These are phyloP conservation scores for Penicillium odoratum DNA, from an alignment of 495 filamentous ascomycete species.

Conservation along the genomic window DNA sequence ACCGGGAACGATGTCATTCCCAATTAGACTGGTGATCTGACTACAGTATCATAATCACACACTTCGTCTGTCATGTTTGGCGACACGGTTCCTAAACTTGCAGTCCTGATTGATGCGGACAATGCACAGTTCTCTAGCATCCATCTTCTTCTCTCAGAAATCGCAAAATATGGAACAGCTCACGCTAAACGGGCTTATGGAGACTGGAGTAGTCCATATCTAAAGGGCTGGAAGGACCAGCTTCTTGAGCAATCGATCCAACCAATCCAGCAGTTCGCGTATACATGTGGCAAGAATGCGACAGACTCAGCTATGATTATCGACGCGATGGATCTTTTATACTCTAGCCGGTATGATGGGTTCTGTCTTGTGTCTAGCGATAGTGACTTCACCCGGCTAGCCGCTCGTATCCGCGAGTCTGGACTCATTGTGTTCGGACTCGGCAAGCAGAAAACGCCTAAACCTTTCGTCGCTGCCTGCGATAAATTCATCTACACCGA, in stretches of 20 bases:
- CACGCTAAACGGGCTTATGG: not conserved
- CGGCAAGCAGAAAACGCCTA: conserved; percentile 7
- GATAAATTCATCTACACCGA: conserved; percentile 11
- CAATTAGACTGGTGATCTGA: no score
- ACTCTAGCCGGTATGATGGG: not conserved
- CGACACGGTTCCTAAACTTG: no score
- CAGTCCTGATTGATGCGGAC: no score
- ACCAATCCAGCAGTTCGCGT: conserved; percentile 4
- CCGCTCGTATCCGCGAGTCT: conserved; percentile 14
- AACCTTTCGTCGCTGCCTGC: conserved; percentile 12
- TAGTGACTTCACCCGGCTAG: conserved; percentile 3
- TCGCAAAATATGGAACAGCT: not conserved
- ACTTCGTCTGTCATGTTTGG: no score
- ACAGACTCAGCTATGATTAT: conserved; percentile 8
- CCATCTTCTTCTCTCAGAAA: no score
- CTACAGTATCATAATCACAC: no score
- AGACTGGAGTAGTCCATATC: not conserved
- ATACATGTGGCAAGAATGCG: conserved; percentile 3
- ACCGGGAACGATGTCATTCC: no score
- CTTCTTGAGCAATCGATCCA: not conserved
- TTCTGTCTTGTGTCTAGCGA: not conserved
- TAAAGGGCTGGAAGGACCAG: not conserved
- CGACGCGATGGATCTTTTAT: conserved; percentile 6
- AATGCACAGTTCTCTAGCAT: no score
- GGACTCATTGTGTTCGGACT: conserved; percentile 11